Evolutionary conservation across 2,329 filamentous ascomycete genomes (phyloP).

Genomic region (Penicillium griseofulvum): DNA sequence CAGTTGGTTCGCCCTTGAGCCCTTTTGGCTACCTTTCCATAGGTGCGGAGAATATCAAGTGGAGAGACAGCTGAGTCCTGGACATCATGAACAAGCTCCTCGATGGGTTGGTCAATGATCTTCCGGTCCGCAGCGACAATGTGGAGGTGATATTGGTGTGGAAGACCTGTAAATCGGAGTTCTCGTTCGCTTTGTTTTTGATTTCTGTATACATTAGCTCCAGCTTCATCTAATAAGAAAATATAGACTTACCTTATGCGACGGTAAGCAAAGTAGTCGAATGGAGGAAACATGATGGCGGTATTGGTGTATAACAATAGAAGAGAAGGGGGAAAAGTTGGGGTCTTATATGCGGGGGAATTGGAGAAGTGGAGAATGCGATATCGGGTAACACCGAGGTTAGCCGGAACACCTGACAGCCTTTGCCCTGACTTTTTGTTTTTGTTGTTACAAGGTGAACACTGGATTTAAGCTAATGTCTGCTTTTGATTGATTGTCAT

Average conservation of each 20-base stretch:
- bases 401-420: not conserved
- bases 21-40: slow-evolving; percentile 79
- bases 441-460: not conserved
- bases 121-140: slow-evolving; percentile 64
- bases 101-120: slow-evolving; percentile 71
- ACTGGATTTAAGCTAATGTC: not conserved
- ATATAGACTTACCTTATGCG: slow-evolving; percentile 62
- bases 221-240: too few species aligned
- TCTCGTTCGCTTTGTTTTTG: slow-evolving; percentile 76
- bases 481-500: not conserved
- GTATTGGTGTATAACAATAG: not conserved
- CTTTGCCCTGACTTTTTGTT: too few species aligned
- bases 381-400: slow-evolving; percentile 11
- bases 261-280: slow-evolving; percentile 69
- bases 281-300: slow-evolving; percentile 50
- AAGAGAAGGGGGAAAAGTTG: slow-evolving; percentile 3
- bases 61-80: slow-evolving; percentile 66
- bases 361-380: slow-evolving; percentile 17
- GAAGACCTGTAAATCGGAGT: slow-evolving; percentile 66
- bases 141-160: slow-evolving; percentile 62
- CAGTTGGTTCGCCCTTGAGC: slow-evolving; percentile 88
- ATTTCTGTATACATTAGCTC: slow-evolving; percentile 52
- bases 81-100: slow-evolving; percentile 73
- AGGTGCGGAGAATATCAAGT: slow-evolving; percentile 73
- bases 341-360: slow-evolving; percentile 22